phyloP scores from a whole-genome alignment of 768 basidiomycete genomes.

The Boletus eberwhitei region DNA sequence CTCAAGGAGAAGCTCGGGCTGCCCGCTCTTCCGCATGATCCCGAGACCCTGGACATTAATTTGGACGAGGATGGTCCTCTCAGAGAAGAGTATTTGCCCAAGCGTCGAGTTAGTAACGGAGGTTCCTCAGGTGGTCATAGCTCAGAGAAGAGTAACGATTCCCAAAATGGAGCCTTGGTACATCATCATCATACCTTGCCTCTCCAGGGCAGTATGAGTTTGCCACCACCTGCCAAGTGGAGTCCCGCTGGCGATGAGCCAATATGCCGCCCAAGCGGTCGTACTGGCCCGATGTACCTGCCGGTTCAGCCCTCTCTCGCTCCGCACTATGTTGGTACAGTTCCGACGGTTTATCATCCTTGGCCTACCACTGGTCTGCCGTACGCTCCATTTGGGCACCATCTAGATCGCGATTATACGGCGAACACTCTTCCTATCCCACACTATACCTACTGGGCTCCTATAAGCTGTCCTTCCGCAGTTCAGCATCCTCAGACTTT shows the following conservation, averaged over 20 bases:
- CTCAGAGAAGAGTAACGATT: background rate
- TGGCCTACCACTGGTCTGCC: conserved; percentile 19
- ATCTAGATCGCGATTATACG: conserved; percentile 13
- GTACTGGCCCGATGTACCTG: conserved; percentile 56
- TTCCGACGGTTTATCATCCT: conserved; percentile 30
- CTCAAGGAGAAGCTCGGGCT: conserved; percentile 50
- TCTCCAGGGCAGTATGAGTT: conserved; percentile 26
- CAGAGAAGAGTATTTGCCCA: conserved; percentile 76
- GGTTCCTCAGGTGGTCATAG: conserved; percentile 1
- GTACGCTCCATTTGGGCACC: conserved; percentile 23
- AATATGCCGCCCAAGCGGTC: conserved; percentile 52
- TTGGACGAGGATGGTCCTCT: conserved; percentile 82
- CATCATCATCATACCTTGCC: conserved; percentile 10
- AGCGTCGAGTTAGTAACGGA: conserved; percentile 44
- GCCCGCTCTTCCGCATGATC: conserved; percentile 36
- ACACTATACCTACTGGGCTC: conserved; percentile 25
- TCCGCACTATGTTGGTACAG: conserved; percentile 33
- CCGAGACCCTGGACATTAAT: conserved; percentile 66
- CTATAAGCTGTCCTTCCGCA: conserved; percentile 36
- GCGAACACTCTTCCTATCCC: conserved; percentile 8
- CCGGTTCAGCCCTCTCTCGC: conserved; percentile 55
- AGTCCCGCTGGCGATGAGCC: conserved; percentile 80
- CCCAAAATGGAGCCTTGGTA: background rate
- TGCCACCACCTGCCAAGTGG: conserved; percentile 80
- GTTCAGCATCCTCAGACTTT: conserved; percentile 54